Conservation (phyloP, 2,329 filamentous ascomycete species). For the Fusarium heterosporum region DNA sequence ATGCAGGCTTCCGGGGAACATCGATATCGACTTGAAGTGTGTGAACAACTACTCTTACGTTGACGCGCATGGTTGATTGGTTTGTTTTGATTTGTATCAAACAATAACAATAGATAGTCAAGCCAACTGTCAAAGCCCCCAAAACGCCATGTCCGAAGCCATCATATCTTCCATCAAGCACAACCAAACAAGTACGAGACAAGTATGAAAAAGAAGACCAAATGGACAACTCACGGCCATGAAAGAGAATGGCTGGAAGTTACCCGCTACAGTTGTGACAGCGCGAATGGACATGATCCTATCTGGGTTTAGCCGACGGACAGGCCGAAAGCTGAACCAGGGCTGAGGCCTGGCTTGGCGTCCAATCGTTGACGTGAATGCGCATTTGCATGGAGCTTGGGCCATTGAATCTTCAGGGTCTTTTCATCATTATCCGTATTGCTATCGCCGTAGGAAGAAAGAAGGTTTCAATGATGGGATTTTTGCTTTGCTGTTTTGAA, state of each 20-base stretch:
- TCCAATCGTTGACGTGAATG: conserved; percentile 29
- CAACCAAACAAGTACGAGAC: background rate
- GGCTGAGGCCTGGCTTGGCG: background rate
- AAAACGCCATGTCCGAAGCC: conserved; percentile 33
- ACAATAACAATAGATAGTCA: background rate
- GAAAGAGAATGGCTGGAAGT: conserved; percentile 31
- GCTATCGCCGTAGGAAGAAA: background rate
- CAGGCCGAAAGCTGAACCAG: conserved; percentile 47
- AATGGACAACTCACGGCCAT: background rate
- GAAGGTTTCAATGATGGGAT: background rate
- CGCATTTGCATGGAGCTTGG: conserved; percentile 41
- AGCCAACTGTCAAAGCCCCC: background rate
- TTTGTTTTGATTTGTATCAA: background rate
- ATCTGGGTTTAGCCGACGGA: conserved; percentile 43
- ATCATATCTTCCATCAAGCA: conserved; percentile 27
- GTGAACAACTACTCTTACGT: background rate
- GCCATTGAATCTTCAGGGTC: conserved; percentile 28
- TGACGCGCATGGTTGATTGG: background rate
- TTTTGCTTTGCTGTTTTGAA: too few species aligned
- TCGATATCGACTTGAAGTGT: background rate
- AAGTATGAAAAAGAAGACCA: background rate
- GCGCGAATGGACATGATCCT: conserved; percentile 37
- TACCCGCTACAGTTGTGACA: conserved; percentile 36
- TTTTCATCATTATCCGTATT: background rate
- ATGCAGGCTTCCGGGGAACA: conserved; percentile 28